A percentile compares a stretch with the other conserved stretches of the same genome.
These are phyloP conservation scores for Monsonia emarginata DNA, from an alignment of 441 rosid genomes.

Conservation along the genomic window DNA sequence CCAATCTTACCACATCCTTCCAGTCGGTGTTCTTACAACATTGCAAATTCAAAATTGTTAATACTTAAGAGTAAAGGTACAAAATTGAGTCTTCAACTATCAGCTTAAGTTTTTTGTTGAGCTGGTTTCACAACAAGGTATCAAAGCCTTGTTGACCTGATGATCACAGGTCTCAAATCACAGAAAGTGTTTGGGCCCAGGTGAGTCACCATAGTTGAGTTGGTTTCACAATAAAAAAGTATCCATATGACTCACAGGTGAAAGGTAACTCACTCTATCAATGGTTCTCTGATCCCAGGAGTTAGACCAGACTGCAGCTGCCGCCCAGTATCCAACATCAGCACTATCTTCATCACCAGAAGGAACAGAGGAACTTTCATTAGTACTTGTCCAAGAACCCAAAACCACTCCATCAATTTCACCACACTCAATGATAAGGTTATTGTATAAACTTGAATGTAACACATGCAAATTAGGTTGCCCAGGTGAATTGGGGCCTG, in stretches of 20 bases:
- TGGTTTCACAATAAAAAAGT: neutral
- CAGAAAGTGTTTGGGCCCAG: neutral
- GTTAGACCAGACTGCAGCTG: constrained; percentile 90
- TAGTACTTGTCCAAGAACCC: constrained; percentile 76
- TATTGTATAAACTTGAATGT: constrained; percentile 33
- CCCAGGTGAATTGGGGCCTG: constrained; percentile 31
- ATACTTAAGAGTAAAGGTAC: neutral
- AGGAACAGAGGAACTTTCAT: constrained; percentile 41
- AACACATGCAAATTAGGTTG: constrained; percentile 42
- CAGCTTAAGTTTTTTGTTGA: neutral
- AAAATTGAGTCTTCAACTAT: neutral
- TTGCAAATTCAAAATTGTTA: neutral
- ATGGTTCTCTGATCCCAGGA: constrained; percentile 91
- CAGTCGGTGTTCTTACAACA: neutral
- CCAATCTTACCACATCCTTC: neutral
- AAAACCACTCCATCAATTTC: constrained; percentile 94
- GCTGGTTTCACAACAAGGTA: neutral
- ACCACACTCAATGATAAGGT: constrained; percentile 61
- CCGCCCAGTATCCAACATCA: constrained; percentile 84
- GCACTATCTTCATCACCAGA: constrained; percentile 49
- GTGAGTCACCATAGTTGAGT: neutral
- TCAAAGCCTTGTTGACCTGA: neutral
- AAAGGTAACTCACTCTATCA: constrained; percentile 62
- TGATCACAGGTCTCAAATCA: neutral
- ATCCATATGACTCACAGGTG: constrained; percentile 13